Percentiles rank a stretch among this genome's conserved stretches.
Evolutionary conservation across 1,284 basidiomycete species (phyloP).

Genomic region (Clitocybe nebularis): DNA sequence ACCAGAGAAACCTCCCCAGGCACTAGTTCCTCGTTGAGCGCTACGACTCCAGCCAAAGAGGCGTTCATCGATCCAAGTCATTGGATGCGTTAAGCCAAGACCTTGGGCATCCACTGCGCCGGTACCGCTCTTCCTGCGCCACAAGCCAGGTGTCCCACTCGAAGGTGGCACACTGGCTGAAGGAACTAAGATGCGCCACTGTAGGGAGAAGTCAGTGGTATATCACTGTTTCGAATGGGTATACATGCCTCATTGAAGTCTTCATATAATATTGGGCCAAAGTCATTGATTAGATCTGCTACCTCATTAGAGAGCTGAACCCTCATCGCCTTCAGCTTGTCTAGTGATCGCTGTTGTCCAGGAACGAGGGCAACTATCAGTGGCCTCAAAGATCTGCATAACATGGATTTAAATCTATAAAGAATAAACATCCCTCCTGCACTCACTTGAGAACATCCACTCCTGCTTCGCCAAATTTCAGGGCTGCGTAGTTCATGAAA

Average conservation of each 20-base stretch:
- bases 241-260: slow-evolving; percentile 80
- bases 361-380: slow-evolving; percentile 89
- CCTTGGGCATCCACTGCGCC: slow-evolving; percentile 80
- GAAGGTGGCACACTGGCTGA: slow-evolving; percentile 81
- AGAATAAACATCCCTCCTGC: too few species aligned
- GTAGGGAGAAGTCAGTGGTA: slow-evolving; percentile 7
- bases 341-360: slow-evolving; percentile 84
- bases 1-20: slow-evolving; percentile 62
- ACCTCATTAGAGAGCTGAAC: slow-evolving; percentile 84
- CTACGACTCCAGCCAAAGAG: slow-evolving; percentile 90
- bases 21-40: slow-evolving; percentile 66
- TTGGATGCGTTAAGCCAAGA: slow-evolving; percentile 75
- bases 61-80: slow-evolving; percentile 92
- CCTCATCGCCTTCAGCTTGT: slow-evolving; percentile 79
- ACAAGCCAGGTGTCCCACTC: slow-evolving; percentile 59
- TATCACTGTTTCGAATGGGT: not conserved
- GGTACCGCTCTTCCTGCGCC: slow-evolving; percentile 71
- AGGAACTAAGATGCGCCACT: slow-evolving; percentile 83
- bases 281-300: slow-evolving; percentile 85
- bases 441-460: slow-evolving; percentile 95
- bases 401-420: too few species aligned
- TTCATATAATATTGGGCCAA: slow-evolving; percentile 84
- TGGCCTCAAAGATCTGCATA: slow-evolving; percentile 80
- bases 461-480: slow-evolving; percentile 98
- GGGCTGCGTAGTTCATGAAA: slow-evolving; percentile 88